Percentiles rank a stretch among this genome's conserved stretches.
phyloP scores from a whole-genome alignment of 2,329 filamentous ascomycete species.

The Leptosphaerulina australis region DNA sequence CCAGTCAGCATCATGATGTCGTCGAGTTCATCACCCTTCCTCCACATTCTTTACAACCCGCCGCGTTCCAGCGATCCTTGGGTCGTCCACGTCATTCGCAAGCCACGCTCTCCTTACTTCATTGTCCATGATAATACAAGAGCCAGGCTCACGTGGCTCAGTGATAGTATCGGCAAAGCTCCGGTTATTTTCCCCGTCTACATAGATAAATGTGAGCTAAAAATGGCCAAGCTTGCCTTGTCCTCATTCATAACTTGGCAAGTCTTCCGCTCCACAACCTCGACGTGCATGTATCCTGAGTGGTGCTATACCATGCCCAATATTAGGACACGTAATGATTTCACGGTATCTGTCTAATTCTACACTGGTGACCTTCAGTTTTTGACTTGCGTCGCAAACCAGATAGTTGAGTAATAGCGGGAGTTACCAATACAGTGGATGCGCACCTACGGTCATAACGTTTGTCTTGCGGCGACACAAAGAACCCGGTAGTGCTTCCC shows the following conservation, averaged over 20 bases:
- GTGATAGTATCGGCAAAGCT: constrained; percentile 57
- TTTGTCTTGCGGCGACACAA: constrained; percentile 45
- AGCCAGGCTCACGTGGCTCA: constrained; percentile 50
- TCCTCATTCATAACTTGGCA: constrained; percentile 53
- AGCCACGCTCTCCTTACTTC: constrained; percentile 53
- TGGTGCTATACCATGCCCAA: constrained; percentile 49
- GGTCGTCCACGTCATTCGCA: constrained; percentile 36
- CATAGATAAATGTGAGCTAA: constrained; percentile 62
- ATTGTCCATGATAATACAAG: constrained; percentile 59
- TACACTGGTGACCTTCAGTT: constrained; percentile 56
- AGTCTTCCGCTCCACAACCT: constrained; percentile 54
- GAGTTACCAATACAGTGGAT: constrained; percentile 64
- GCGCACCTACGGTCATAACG: constrained; percentile 43
- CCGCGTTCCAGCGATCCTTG: constrained; percentile 43
- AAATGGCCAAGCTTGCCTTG: constrained; percentile 51
- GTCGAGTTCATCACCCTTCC: constrained; percentile 52
- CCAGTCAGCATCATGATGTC: constrained; percentile 55
- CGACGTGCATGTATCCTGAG: constrained; percentile 54
- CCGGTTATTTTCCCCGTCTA: constrained; percentile 58
- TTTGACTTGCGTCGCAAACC: constrained; percentile 53
- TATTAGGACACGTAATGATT: constrained; percentile 56
- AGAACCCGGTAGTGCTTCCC: constrained; percentile 43
- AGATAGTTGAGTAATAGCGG: constrained; percentile 61
- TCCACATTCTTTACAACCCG: constrained; percentile 52
- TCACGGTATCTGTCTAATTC: constrained; percentile 57